phyloP scores from a whole-genome alignment of 2,329 filamentous ascomycete species.

The Colletotrichum lupini region DNA sequence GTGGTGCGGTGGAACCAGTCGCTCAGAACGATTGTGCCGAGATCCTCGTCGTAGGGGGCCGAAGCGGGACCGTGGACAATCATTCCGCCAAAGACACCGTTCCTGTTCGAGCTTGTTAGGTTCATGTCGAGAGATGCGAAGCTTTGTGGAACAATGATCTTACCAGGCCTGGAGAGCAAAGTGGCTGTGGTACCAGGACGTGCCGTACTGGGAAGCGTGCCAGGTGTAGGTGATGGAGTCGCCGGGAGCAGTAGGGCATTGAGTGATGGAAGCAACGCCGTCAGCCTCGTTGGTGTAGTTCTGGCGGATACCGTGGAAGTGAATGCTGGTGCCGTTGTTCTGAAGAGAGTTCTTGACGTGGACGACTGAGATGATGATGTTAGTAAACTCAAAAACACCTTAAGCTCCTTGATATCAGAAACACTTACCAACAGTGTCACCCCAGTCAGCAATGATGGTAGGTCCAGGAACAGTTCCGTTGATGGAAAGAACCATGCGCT shows the following conservation, averaged over 20 bases:
- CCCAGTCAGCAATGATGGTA: constrained; percentile 65
- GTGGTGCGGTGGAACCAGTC: constrained; percentile 66
- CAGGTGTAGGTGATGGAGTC: constrained; percentile 67
- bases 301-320: constrained; percentile 71
- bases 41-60: constrained; percentile 70
- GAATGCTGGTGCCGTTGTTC: constrained; percentile 62
- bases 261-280: constrained; percentile 62
- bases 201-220: constrained; percentile 65
- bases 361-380: constrained; percentile 43
- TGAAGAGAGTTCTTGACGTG: constrained; percentile 62
- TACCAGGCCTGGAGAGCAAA: constrained; percentile 60
- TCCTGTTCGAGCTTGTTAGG: constrained; percentile 18
- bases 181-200: constrained; percentile 72
- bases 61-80: constrained; percentile 70
- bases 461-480: constrained; percentile 72
- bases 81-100: constrained; percentile 68
- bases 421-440: constrained; percentile 36
- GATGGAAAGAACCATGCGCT: constrained; percentile 54
- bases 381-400: constrained; percentile 22
- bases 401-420: constrained; percentile 27
- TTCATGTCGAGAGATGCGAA: constrained; percentile 36
- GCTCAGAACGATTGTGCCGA: constrained; percentile 67
- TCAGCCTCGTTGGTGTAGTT: constrained; percentile 64
- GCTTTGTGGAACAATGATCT: not conserved
- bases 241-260: constrained; percentile 64